Evolutionary conservation across 164 flowering plant species (phyloP), one percentile per base, ranked within the genome.

Genomic region (Stephania cephalantha): DNA sequence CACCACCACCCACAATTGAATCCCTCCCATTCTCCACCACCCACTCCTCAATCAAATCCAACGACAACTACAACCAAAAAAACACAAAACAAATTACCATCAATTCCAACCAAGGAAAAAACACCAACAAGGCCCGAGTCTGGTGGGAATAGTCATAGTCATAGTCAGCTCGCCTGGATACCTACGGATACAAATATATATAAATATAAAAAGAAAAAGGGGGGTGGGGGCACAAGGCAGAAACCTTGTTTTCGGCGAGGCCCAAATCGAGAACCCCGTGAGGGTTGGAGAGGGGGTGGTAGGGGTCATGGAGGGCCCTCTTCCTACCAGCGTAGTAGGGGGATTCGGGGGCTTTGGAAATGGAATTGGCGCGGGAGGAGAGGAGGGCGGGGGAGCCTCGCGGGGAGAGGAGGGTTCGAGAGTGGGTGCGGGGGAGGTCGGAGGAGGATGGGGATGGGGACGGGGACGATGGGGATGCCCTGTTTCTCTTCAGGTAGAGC

Each of bases 221-320:
- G 25, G n/a, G n/a, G n/a, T n/a, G 3, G 35, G 3, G 35, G 35
- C 35, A 31, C 2, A 31, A 31, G 3, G 35, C 35, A 35, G 25
- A 25, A 25, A 61, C 66, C 66, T 61, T 61, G n/a, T 95, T 95
- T 45, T 91, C 90, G 15, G 88, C 88, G 68, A 89, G 82, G 3
- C 96, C 95, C 25, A 94, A 93, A 84, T 96, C 94, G 78, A 96
- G 84, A 77, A 91, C 80, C 18, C 99, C 99, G 79, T 84, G 79
- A 0, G 97, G 97, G 78, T 96, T 96, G 25, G 35, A 20, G 68
- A 74, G 30, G 10, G 83, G 82, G 79, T 92, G 88, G 68, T 85
- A 95, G 9, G 90, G 88, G 70, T 95, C 92, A 45, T 88, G 91
- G 20, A 53, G 12, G 46, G 69, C 86, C 86, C 74, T 84, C 65